These are phyloP conservation scores for Xylaria sp. DNA, from an alignment of 2,329 filamentous ascomycete genomes.

Conservation along the genomic window DNA sequence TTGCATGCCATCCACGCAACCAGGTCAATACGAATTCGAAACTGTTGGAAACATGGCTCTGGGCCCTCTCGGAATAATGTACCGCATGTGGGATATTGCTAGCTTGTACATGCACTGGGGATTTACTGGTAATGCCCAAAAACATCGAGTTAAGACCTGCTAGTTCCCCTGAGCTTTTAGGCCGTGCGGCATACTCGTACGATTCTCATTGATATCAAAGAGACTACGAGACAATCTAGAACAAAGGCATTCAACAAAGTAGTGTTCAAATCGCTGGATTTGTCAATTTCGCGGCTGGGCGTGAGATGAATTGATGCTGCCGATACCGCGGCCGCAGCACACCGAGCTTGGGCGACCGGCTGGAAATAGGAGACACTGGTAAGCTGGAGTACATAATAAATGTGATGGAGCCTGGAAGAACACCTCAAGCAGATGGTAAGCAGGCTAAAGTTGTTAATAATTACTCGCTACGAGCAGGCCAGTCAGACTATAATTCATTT, in stretches of 20 bases:
- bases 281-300: background rate
- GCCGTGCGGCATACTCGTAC: slow-evolving; percentile 27
- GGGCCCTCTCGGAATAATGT: slow-evolving; percentile 23
- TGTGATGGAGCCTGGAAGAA: background rate
- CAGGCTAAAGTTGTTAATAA: background rate
- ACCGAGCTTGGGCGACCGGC: background rate
- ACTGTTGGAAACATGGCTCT: slow-evolving; percentile 34
- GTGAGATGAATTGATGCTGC: slow-evolving; percentile 5
- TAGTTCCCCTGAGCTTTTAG: background rate
- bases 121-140: slow-evolving; percentile 1
- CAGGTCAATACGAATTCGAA: slow-evolving; percentile 29
- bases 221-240: slow-evolving; percentile 9
- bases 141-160: background rate
- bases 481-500: background rate
- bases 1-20: slow-evolving; percentile 13
- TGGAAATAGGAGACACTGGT: slow-evolving; percentile 2
- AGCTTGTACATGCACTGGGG: slow-evolving; percentile 18
- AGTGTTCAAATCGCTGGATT: slow-evolving; percentile 8
- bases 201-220: slow-evolving; percentile 8
- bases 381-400: background rate
- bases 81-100: slow-evolving; percentile 19
- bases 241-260: background rate
- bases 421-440: background rate
- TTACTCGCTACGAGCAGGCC: background rate
- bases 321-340: slow-evolving; percentile 35